phyloP scores from a whole-genome alignment of 176 grass and related monocot species.

The Eragrostis curvula region DNA sequence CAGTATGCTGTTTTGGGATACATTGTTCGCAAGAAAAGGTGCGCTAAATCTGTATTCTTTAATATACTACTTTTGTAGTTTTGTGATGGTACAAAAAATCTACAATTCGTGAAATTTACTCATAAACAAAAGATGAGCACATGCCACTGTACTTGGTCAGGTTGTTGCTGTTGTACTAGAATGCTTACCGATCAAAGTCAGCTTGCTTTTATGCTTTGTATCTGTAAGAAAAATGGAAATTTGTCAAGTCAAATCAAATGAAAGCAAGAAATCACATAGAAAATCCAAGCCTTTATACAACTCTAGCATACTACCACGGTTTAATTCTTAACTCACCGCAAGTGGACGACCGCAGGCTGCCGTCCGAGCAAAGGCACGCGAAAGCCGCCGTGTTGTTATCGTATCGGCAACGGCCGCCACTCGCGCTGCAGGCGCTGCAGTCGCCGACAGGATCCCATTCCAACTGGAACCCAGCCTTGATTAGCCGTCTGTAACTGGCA shows the following conservation, averaged over 20 bases:
- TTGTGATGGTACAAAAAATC: no score
- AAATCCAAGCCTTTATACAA: no score
- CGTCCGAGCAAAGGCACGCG: conserved; percentile 51
- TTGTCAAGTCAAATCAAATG: neutral
- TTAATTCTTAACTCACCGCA: conserved; percentile 35
- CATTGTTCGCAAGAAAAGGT: no score
- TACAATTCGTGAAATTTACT: no score
- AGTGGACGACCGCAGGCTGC: neutral
- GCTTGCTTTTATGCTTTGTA: conserved; percentile 4
- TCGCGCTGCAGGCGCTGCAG: conserved; percentile 45
- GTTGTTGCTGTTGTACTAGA: neutral
- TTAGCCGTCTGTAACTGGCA: conserved; percentile 31
- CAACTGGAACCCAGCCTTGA: conserved; percentile 38
- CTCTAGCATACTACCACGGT: no score
- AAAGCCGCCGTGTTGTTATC: conserved; percentile 31
- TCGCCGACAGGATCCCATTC: conserved; percentile 33
- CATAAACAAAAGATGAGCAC: neutral
- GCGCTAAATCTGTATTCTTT: no score
- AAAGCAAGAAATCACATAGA: no score
- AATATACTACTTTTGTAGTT: no score
- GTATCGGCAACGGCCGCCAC: conserved; percentile 46
- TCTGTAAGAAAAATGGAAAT: conserved; percentile 20
- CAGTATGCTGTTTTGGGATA: no score
- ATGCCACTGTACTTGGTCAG: neutral
- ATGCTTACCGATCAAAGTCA: conserved; percentile 36